A percentile compares a stretch with the other conserved stretches of the same genome.
Evolutionary conservation across 2,329 filamentous ascomycete species (phyloP).

Genomic region (Furcasterigmium sp.): DNA sequence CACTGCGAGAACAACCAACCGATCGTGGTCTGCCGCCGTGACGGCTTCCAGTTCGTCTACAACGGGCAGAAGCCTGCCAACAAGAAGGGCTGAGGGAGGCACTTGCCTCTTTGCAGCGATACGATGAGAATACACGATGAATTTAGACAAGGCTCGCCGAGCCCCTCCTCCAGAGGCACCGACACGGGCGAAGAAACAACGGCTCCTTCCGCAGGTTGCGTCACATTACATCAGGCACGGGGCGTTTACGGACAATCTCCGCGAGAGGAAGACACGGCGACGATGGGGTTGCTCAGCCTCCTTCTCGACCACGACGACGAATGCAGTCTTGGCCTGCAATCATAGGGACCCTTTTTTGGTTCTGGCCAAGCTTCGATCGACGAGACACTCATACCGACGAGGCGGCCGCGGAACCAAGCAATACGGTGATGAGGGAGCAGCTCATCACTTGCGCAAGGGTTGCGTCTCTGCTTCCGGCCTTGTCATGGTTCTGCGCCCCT

Average conservation of each 20-base stretch:
- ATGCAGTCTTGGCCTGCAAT: conserved; percentile 3
- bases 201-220: too few relatives aligned
- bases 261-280: background rate
- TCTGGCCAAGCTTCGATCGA: background rate
- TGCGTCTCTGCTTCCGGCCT: too few relatives aligned
- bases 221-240: background rate
- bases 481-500: background rate
- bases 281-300: background rate
- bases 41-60: conserved; percentile 25
- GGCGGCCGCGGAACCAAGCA: background rate
- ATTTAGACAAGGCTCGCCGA: too few relatives aligned
- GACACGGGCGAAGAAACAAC: too few relatives aligned
- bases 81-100: background rate
- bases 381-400: background rate
- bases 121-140: too few relatives aligned
- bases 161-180: too few relatives aligned
- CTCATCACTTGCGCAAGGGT: too few relatives aligned
- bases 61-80: background rate
- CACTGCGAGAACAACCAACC: conserved; percentile 26
- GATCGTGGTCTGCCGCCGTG: conserved; percentile 31
- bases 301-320: background rate
- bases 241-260: background rate
- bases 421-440: background rate
- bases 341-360: background rate
- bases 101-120: background rate